Evolutionary conservation across 306 rosid genomes (phyloP).

Genomic region (Herpetospermum pedunculosum): DNA sequence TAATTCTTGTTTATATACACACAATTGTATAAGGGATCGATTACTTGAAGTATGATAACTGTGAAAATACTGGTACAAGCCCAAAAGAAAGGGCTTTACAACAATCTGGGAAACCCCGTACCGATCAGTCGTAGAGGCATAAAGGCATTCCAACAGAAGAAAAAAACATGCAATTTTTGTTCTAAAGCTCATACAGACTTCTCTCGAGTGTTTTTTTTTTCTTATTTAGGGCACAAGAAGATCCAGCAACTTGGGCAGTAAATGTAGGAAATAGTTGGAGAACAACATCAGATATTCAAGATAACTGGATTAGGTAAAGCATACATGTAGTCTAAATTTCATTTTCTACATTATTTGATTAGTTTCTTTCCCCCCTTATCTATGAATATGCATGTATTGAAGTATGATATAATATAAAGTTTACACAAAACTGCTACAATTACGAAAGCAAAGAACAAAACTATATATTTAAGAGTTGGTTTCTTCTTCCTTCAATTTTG

Average conservation of each 20-base stretch:
- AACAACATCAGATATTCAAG: slow-evolving; percentile 64
- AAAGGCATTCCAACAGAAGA: not conserved
- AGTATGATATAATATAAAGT: not conserved
- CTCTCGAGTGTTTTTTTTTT: not conserved
- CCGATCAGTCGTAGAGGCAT: too few relatives aligned
- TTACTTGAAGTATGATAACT: slow-evolving; percentile 75
- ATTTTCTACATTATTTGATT: not conserved
- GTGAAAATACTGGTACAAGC: slow-evolving; percentile 33
- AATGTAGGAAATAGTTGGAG: slow-evolving; percentile 74
- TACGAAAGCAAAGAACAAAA: too few relatives aligned
- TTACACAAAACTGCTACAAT: too few relatives aligned
- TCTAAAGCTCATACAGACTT: not conserved
- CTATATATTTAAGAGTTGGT: too few relatives aligned
- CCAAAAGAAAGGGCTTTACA: slow-evolving; percentile 62
- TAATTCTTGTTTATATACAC: not conserved
- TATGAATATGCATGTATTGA: not conserved
- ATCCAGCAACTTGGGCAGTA: slow-evolving; percentile 59
- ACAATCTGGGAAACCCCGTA: slow-evolving; percentile 32
- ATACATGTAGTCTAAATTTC: too few relatives aligned
- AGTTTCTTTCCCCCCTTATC: not conserved
- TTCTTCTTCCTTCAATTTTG: too few relatives aligned
- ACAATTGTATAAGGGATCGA: slow-evolving; percentile 38
- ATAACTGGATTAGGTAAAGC: slow-evolving; percentile 50
- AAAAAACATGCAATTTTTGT: not conserved
- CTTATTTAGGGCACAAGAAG: slow-evolving; percentile 44